Conservation (phyloP, 2,329 filamentous ascomycete genomes). For the Penicillium glabrum region DNA sequence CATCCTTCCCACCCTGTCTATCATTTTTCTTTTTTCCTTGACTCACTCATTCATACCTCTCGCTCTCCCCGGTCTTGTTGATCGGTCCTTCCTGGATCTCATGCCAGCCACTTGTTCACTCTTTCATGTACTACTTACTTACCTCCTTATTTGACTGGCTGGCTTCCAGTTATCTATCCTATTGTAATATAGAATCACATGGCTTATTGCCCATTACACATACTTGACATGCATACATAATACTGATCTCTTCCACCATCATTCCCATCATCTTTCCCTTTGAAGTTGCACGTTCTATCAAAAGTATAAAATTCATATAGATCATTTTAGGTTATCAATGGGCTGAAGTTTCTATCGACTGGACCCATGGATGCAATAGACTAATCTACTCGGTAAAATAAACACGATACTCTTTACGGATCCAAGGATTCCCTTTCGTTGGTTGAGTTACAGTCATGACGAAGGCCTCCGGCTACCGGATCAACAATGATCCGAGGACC, state of each 20-base stretch:
- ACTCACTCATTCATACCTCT: background rate
- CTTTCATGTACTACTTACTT: conserved; percentile 23
- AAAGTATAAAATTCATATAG: background rate
- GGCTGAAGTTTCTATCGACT: background rate
- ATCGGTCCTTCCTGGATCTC: background rate
- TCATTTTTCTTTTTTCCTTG: conserved; percentile 10
- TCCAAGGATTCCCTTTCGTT: background rate
- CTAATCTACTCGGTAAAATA: background rate
- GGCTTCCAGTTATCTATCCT: conserved; percentile 23
- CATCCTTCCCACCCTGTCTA: conserved; percentile 9
- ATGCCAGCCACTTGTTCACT: conserved; percentile 7
- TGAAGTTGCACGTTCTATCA: background rate
- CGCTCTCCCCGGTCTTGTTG: background rate
- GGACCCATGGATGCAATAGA: background rate
- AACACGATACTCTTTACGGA: background rate
- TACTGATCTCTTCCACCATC: background rate
- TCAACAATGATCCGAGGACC: conserved; percentile 26
- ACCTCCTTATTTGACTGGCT: conserved; percentile 21
- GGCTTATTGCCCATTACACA: conserved; percentile 21
- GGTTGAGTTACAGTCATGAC: background rate
- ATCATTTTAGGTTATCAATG: too few relatives aligned
- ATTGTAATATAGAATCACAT: conserved; percentile 36
- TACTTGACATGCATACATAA: conserved; percentile 17
- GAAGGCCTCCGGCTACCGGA: conserved; percentile 13
- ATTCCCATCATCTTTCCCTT: background rate